These are phyloP conservation scores for Calonectria honghensis DNA, from an alignment of 2,329 filamentous ascomycete species.

Conservation along the genomic window DNA sequence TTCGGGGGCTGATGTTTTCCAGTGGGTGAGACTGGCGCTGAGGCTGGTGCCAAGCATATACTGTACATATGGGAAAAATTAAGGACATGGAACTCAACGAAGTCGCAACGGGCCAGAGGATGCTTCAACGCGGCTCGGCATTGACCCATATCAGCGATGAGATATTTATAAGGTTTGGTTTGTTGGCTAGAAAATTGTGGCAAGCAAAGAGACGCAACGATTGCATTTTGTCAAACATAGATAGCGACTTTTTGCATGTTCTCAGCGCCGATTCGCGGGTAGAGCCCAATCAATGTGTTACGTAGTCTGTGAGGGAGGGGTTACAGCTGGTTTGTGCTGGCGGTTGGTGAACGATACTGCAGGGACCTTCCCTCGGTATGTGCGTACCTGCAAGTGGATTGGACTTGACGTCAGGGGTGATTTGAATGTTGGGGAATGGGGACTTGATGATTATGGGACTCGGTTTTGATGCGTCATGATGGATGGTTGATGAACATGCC, in stretches of 20 bases:
- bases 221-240: slow-evolving; percentile 1
- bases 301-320: slow-evolving; percentile 39
- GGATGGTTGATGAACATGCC: slow-evolving; percentile 29
- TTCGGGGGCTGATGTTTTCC: slow-evolving; percentile 46
- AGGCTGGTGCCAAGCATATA: slow-evolving; percentile 32
- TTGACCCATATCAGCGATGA: slow-evolving; percentile 25
- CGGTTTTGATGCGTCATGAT: slow-evolving; percentile 26
- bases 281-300: slow-evolving; percentile 21
- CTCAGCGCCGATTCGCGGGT: slow-evolving; percentile 6
- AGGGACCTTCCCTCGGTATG: slow-evolving; percentile 21
- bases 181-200: slow-evolving; percentile 33
- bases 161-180: slow-evolving; percentile 36
- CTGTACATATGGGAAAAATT: slow-evolving; percentile 32
- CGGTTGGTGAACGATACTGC: slow-evolving; percentile 45
- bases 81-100: slow-evolving; percentile 39
- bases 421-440: slow-evolving; percentile 51
- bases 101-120: slow-evolving; percentile 42
- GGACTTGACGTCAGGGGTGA: slow-evolving; percentile 46
- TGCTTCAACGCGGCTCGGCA: slow-evolving; percentile 42
- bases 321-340: slow-evolving; percentile 34
- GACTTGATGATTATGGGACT: slow-evolving; percentile 33
- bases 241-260: slow-evolving; percentile 28
- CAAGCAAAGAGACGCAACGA: slow-evolving; percentile 5
- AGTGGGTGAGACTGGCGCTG: slow-evolving; percentile 48
- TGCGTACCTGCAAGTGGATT: slow-evolving; percentile 31